Conservation (phyloP, 306 rosid species). For the Quercus cerris region DNA sequence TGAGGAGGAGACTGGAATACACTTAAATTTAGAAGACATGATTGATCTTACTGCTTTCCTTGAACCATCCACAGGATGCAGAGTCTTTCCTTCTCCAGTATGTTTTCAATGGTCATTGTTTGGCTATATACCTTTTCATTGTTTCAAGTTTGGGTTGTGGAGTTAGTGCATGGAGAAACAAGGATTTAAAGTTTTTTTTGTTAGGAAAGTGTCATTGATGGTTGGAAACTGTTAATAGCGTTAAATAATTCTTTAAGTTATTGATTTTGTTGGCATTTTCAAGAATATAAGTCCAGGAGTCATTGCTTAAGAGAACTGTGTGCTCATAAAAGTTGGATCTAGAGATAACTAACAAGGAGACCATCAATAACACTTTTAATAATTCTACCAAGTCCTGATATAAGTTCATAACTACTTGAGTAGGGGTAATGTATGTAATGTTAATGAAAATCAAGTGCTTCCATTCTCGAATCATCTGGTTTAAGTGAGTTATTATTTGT, state of each 20-base stretch:
- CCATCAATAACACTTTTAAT: neutral
- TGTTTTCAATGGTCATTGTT: conserved; percentile 13
- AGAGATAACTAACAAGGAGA: neutral
- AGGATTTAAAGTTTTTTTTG: neutral
- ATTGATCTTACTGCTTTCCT: conserved; percentile 81
- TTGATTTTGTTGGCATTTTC: neutral
- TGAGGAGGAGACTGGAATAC: conserved; percentile 87
- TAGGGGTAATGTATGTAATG: neutral
- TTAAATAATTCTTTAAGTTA: neutral
- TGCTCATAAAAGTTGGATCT: neutral
- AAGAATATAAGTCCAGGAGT: neutral
- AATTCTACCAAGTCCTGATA: neutral
- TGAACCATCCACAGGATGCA: conserved; percentile 68
- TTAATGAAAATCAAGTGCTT: neutral
- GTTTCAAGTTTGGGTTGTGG: neutral
- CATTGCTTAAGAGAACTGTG: neutral
- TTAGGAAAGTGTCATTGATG: neutral
- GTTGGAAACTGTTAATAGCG: neutral
- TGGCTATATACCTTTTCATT: neutral
- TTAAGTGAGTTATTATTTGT: neutral
- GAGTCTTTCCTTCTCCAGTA: conserved; percentile 80
- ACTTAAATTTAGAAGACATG: conserved; percentile 66
- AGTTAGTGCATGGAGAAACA: neutral
- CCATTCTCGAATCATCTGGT: neutral
- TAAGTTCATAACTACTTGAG: neutral